Evolutionary conservation across 805 yeast genomes (phyloP).

Genomic region (Teunomyces panamensis): DNA sequence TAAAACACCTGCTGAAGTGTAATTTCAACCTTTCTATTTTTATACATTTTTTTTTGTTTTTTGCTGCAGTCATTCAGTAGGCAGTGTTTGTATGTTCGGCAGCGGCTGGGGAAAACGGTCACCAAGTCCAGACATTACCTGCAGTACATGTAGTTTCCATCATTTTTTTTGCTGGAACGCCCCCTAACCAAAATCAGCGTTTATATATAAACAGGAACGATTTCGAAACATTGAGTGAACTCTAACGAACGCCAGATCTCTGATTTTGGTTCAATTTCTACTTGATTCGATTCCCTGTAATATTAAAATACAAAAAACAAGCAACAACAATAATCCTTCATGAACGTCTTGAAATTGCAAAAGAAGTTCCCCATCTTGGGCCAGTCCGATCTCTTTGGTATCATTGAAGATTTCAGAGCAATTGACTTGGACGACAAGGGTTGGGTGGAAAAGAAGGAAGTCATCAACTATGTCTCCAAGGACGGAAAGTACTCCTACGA

Average conservation of each 20-base stretch:
- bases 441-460: conserved; percentile 88
- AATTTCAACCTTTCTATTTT: too few relatives aligned
- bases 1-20: too few relatives aligned
- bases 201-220: neutral
- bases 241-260: neutral
- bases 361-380: conserved; percentile 82
- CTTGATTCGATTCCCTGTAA: neutral
- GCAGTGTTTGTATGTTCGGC: neutral
- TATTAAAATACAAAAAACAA: neutral
- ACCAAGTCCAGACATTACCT: neutral
- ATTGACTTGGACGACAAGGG: conserved; percentile 92
- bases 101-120: too few relatives aligned
- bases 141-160: neutral
- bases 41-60: too few relatives aligned
- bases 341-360: conserved; percentile 47
- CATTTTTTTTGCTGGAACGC: conserved; percentile 1
- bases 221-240: neutral
- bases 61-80: conserved; percentile 1
- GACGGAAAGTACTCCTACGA: conserved; percentile 84
- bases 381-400: conserved; percentile 81
- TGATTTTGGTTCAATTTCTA: neutral
- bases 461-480: conserved; percentile 76
- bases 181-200: neutral
- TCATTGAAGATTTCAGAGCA: conserved; percentile 80
- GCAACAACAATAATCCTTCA: conserved; percentile 7